Evolutionary conservation across 148 eudicot genomes (phyloP).

Genomic region (Talinum fruticosum): DNA sequence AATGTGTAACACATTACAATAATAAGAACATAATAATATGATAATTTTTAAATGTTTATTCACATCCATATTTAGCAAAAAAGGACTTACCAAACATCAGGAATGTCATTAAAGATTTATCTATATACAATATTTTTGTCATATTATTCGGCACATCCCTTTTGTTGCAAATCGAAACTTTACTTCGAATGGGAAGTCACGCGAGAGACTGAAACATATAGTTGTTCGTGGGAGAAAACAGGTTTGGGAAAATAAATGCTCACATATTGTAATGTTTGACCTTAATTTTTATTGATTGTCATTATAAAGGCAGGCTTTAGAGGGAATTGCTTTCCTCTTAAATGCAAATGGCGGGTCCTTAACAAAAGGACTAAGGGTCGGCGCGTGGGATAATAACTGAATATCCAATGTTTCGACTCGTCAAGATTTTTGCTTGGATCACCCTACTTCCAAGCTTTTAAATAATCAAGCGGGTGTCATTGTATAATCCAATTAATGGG

Average conservation of each 20-base stretch:
- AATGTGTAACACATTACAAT: too few relatives aligned
- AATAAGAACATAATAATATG: too few relatives aligned
- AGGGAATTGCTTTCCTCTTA: conserved; percentile 8
- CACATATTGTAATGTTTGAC: conserved; percentile 7
- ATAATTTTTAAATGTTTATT: too few relatives aligned
- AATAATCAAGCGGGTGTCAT: background rate
- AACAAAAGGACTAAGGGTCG: background rate
- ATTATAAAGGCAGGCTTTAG: background rate
- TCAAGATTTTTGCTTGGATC: background rate
- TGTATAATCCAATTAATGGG: too few relatives aligned
- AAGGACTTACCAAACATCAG: too few relatives aligned
- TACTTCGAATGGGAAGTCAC: background rate
- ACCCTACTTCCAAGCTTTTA: background rate
- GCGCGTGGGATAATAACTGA: background rate
- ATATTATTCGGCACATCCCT: too few relatives aligned
- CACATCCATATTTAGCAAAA: too few relatives aligned
- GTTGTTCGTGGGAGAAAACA: conserved; percentile 11
- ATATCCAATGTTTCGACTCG: background rate
- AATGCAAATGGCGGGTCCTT: background rate
- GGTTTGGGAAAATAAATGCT: background rate
- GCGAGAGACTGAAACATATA: background rate
- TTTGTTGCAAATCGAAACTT: background rate
- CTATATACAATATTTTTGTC: too few relatives aligned
- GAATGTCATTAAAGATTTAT: too few relatives aligned
- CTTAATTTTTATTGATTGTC: conserved; percentile 23